Conservation (phyloP, 2,329 filamentous ascomycete genomes). For the Botrytis sinoallii region DNA sequence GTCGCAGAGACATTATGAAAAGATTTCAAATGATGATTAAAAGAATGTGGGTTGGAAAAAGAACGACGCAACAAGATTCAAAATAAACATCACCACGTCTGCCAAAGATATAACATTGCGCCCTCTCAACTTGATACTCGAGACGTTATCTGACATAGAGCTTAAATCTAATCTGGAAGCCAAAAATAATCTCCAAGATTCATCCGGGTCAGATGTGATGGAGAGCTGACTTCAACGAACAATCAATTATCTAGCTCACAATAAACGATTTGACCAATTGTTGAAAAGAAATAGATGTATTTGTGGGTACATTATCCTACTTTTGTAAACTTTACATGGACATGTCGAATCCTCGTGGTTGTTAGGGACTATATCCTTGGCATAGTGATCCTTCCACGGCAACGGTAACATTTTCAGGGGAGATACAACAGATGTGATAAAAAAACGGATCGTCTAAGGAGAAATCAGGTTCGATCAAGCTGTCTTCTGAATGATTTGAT, state of each 20-base stretch:
- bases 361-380: neutral
- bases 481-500: neutral
- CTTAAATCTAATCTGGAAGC: neutral
- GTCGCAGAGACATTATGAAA: neutral
- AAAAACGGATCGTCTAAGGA: too few relatives aligned
- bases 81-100: neutral
- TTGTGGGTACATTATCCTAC: neutral
- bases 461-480: neutral
- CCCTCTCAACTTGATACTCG: neutral
- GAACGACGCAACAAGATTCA: neutral
- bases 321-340: neutral
- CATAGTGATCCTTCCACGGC: neutral
- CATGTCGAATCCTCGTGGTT: neutral
- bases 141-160: neutral
- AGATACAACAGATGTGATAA: neutral
- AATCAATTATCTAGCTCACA: neutral
- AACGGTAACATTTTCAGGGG: neutral
- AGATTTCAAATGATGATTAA: neutral
- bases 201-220: neutral
- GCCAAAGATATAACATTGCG: neutral
- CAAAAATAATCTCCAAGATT: neutral
- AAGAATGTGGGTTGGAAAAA: conserved; percentile 8
- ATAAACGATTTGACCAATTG: neutral
- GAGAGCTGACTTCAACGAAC: neutral
- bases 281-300: neutral